Percentiles rank a stretch among this genome's conserved stretches.
phyloP scores from a whole-genome alignment of 495 filamentous ascomycete species.

The Bacidia gigantensis region DNA sequence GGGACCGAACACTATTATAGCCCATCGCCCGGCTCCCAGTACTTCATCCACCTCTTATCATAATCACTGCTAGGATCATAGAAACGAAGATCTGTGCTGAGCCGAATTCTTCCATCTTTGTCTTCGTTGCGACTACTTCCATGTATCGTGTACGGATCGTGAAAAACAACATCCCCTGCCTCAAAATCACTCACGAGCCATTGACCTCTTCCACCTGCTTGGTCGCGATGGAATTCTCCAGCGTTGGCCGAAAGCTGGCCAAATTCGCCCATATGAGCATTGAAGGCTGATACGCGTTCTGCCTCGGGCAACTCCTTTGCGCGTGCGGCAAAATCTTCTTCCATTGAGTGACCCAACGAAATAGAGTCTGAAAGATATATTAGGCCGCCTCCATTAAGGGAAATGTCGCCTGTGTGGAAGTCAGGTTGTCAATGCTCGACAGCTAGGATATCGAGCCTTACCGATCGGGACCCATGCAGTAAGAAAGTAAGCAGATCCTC shows the following conservation, averaged over 20 bases:
- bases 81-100: conserved; percentile 37
- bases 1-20: too few relatives aligned
- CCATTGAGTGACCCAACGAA: conserved; percentile 30
- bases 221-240: conserved; percentile 12
- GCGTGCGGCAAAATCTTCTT: conserved; percentile 33
- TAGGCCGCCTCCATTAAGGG: conserved; percentile 42
- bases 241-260: conserved; percentile 30
- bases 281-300: conserved; percentile 40
- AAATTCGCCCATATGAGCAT: conserved; percentile 42
- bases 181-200: conserved; percentile 28
- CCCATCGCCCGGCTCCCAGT: conserved; percentile 20
- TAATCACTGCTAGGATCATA: conserved; percentile 11
- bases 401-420: conserved; percentile 29
- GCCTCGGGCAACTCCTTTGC: conserved; percentile 35
- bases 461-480: conserved; percentile 54
- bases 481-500: conserved; percentile 41
- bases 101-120: conserved; percentile 29
- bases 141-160: conserved; percentile 39
- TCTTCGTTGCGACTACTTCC: conserved; percentile 35
- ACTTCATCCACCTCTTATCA: conserved; percentile 20
- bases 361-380: conserved; percentile 46
- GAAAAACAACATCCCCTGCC: conserved; percentile 43
- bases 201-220: conserved; percentile 20
- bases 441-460: background rate
- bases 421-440: background rate